Conservation (phyloP, 768 basidiomycete species). For the Russula earlei region DNA sequence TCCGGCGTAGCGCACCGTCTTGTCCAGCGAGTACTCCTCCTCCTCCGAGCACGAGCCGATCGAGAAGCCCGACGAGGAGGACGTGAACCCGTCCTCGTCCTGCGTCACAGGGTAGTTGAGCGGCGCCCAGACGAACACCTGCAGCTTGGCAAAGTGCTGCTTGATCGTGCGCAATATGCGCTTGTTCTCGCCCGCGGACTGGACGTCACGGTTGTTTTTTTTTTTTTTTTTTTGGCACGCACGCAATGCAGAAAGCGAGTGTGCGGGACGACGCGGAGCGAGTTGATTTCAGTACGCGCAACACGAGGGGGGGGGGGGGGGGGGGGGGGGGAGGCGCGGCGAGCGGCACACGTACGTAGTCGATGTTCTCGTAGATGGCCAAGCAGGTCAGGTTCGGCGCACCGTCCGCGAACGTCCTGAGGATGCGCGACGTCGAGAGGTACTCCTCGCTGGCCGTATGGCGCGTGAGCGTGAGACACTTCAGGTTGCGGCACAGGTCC, state of each 20-base stretch:
- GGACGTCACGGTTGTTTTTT: neutral
- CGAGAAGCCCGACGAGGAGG: constrained; percentile 12
- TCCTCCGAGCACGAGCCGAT: constrained; percentile 9
- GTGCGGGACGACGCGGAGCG: too few relatives aligned
- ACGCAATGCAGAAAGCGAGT: too few relatives aligned
- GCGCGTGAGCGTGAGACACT: constrained; percentile 8
- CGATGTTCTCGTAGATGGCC: constrained; percentile 14
- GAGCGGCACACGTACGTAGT: constrained; percentile 7
- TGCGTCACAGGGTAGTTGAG: neutral
- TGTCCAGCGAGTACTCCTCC: constrained; percentile 2
- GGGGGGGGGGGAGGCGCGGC: neutral
- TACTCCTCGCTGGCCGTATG: constrained; percentile 4
- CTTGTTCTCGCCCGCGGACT: constrained; percentile 17
- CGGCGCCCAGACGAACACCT: constrained; percentile 16
- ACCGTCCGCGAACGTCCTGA: constrained; percentile 3
- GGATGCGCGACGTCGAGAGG: constrained; percentile 10
- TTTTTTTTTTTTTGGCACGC: too few relatives aligned
- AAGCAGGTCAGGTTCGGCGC: constrained; percentile 11
- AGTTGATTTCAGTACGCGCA: too few relatives aligned
- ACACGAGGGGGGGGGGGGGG: too few relatives aligned
- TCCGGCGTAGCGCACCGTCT: constrained; percentile 12
- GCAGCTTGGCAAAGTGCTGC: constrained; percentile 6
- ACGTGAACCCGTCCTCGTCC: constrained; percentile 4
- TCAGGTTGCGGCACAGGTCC: neutral
- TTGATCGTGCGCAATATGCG: constrained; percentile 10